Evolutionary conservation across 495 filamentous ascomycete species (phyloP), one percentile per base, ranked within the genome.

Genomic region (Penicillium soppii): DNA sequence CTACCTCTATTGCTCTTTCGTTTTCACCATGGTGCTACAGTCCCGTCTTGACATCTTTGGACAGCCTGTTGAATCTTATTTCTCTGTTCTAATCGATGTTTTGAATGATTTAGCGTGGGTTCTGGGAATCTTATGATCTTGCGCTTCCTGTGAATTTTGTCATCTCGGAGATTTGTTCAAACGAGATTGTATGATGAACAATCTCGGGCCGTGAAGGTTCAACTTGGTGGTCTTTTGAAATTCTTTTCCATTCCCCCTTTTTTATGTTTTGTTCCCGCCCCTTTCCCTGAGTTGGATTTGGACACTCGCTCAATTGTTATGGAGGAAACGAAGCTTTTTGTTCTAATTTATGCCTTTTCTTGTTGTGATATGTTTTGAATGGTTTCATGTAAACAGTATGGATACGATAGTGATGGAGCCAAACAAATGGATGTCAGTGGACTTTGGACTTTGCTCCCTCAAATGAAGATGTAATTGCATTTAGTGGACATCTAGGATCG

Each of bases 131-230:
- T 17, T 41, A 32, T 41, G 17, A 35, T 19, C 5, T 29, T 38
- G 42, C 16, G 46, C 12, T 50, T 21, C 21, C n/a, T 47, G 43
- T 47, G 20, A 35, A 45, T 47, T 35, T 29, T 35, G 7, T 17
- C 17, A 15, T 17, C 20, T 27, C 41, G 17, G 54, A 45, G 57
- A 56, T 61, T 36, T 27, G 57, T 44, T 58, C 52, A 10, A 44
- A 25, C 25, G 38, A 63, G 58, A 63, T 63, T 61, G 52, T 42
- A 45, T 29, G 47, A 56, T 30, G 54, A 53, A 50, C 44, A 49
- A 56, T 58, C 54, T 60, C 43, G 43, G 45, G 26, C 43, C 27
- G 53, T 53, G 50, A 52, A 49, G 40, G 38, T 8, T 33, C 25
- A 21, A 39, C 30, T 16, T 42, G 27, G 46, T 53, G 51, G 40